phyloP scores from a whole-genome alignment of 2,329 filamentous ascomycete genomes.

The Lojkania enalia region DNA sequence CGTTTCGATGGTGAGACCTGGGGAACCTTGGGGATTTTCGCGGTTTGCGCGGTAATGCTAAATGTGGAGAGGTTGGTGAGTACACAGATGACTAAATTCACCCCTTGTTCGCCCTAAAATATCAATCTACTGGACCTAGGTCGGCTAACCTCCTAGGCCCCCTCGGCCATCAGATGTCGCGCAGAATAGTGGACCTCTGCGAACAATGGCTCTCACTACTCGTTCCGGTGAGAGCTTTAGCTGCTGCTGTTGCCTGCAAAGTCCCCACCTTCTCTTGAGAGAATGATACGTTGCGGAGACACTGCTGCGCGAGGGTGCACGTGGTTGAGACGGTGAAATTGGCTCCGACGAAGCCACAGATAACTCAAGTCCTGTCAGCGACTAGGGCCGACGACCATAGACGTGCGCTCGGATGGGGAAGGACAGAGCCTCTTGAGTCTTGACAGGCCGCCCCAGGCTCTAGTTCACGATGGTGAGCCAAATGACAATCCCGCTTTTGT shows the following conservation, averaged over 20 bases:
- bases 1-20: not conserved
- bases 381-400: constrained; percentile 27
- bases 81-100: constrained; percentile 1
- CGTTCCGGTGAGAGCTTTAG: constrained; percentile 12
- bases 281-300: no score
- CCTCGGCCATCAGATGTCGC: constrained; percentile 21
- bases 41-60: constrained; percentile 38
- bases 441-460: constrained; percentile 17
- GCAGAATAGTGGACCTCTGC: constrained; percentile 23
- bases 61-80: constrained; percentile 5
- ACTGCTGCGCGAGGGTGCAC: no score
- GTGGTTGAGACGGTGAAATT: no score
- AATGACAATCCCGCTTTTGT: constrained; percentile 23
- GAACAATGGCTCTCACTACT: constrained; percentile 13
- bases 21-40: constrained; percentile 14
- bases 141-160: constrained; percentile 19
- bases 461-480: constrained; percentile 18
- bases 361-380: constrained; percentile 21
- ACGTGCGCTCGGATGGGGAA: constrained; percentile 40
- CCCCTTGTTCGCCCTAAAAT: constrained; percentile 11
- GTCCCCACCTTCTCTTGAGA: constrained; percentile 12
- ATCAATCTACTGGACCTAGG: constrained; percentile 17
- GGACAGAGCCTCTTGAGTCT: constrained; percentile 38
- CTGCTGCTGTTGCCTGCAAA: constrained; percentile 8
- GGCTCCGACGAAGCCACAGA: not conserved